A percentile compares a stretch with the other conserved stretches of the same genome.
phyloP scores from a whole-genome alignment of 495 filamentous ascomycete genomes.

The Penicilliopsis zonata region DNA sequence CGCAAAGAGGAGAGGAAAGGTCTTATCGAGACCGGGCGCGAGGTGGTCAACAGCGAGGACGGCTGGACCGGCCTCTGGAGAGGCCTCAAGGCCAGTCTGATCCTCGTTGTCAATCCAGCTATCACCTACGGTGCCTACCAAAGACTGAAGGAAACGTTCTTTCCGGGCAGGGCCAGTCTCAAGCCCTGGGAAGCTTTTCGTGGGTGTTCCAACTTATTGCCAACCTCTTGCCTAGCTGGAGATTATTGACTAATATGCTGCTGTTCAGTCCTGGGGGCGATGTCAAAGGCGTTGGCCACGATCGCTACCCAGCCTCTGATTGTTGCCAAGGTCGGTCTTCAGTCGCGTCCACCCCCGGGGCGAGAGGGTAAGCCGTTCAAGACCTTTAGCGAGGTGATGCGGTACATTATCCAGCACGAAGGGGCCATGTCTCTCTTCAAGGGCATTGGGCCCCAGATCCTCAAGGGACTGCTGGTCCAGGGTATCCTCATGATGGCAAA shows the following conservation, averaged over 20 bases:
- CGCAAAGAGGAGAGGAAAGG: conserved; percentile 74
- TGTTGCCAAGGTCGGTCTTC: conserved; percentile 93
- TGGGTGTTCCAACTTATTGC: conserved; percentile 36
- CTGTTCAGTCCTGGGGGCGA: conserved; percentile 75
- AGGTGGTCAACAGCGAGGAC: conserved; percentile 85
- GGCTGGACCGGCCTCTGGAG: conserved; percentile 85
- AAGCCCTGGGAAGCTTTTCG: conserved; percentile 83
- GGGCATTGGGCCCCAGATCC: conserved; percentile 87
- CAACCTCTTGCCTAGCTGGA: neutral
- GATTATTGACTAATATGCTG: conserved; percentile 9
- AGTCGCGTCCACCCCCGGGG: conserved; percentile 78
- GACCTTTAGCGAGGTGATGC: conserved; percentile 90
- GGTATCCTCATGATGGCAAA: conserved; percentile 99
- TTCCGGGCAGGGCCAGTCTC: conserved; percentile 64
- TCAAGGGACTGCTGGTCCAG: conserved; percentile 89
- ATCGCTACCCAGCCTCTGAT: conserved; percentile 92
- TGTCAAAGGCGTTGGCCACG: conserved; percentile 88
- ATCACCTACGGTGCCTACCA: conserved; percentile 99
- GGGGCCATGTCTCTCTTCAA: conserved; percentile 79
- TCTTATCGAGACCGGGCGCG: conserved; percentile 73
- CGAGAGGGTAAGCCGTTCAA: conserved; percentile 89
- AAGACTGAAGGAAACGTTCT: conserved; percentile 67
- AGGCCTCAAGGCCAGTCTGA: conserved; percentile 90
- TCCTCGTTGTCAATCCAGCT: conserved; percentile 90
- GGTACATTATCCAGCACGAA: conserved; percentile 81